These are phyloP conservation scores for Pseudonitzschia multiseries DNA, from an alignment of 108 stramenopile species.

Conservation along the genomic window DNA sequence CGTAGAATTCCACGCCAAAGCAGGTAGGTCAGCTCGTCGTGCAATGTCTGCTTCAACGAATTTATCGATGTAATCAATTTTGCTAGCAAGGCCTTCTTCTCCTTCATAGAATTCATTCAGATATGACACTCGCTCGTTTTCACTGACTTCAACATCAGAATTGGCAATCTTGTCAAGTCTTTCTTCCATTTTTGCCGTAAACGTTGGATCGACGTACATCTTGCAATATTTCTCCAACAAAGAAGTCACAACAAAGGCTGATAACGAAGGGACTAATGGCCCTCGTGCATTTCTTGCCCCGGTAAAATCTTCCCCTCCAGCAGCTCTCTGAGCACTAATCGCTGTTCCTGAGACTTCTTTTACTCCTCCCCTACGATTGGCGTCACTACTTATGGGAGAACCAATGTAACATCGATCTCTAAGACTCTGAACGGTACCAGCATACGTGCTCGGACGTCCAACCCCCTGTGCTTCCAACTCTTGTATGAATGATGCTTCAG, in stretches of 20 bases:
- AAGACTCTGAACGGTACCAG: constrained; percentile 61
- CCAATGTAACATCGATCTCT: constrained; percentile 67
- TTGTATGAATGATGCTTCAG: constrained; percentile 73
- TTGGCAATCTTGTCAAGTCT: constrained; percentile 54
- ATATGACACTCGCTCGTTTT: constrained; percentile 52
- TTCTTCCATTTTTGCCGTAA: constrained; percentile 76
- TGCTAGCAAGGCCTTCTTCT: constrained; percentile 52
- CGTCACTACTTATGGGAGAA: constrained; percentile 35
- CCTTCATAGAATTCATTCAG: constrained; percentile 64
- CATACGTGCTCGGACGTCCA: constrained; percentile 83
- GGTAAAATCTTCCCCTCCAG: constrained; percentile 49
- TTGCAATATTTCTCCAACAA: constrained; percentile 66
- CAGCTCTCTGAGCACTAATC: constrained; percentile 52
- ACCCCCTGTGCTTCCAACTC: constrained; percentile 79
- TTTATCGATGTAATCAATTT: constrained; percentile 42
- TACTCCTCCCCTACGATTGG: constrained; percentile 5
- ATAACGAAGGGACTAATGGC: constrained; percentile 60
- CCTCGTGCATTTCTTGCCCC: constrained; percentile 36
- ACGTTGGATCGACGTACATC: constrained; percentile 66
- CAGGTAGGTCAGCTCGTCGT: constrained; percentile 52
- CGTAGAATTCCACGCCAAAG: constrained; percentile 19
- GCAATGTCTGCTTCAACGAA: constrained; percentile 56
- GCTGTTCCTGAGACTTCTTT: constrained; percentile 34
- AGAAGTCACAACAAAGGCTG: constrained; percentile 66
- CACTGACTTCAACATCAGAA: constrained; percentile 31